Evolutionary conservation across 176 grass and related monocot genomes (phyloP).

Genomic region (Paspalum vaginatum): DNA sequence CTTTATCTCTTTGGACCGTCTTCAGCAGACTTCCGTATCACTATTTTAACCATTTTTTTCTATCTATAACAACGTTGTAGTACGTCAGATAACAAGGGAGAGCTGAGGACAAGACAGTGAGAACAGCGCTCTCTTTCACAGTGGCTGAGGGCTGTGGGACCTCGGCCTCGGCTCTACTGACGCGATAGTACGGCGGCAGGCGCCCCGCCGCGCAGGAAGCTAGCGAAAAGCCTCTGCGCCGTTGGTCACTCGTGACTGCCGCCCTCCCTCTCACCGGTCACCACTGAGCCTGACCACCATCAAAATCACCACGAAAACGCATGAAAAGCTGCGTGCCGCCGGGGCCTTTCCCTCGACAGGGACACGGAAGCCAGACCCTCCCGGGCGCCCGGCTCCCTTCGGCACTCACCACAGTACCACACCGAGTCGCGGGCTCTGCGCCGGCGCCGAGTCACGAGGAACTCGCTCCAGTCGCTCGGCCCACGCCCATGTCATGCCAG

Average conservation of each 20-base stretch:
- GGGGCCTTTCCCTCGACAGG: neutral
- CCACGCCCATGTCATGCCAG: neutral
- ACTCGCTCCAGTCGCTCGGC: too few species aligned
- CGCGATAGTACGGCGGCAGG: neutral
- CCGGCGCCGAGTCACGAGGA: constrained; percentile 25
- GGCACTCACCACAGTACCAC: too few species aligned
- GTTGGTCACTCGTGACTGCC: neutral
- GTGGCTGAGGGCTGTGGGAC: neutral
- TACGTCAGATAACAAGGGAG: too few species aligned
- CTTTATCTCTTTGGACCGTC: too few species aligned
- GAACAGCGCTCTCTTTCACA: neutral
- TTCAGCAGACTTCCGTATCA: too few species aligned
- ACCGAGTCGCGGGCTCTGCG: neutral
- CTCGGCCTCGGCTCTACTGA: neutral
- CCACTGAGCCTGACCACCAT: constrained; percentile 10
- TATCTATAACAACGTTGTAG: too few species aligned
- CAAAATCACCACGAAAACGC: constrained; percentile 24
- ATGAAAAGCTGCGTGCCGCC: constrained; percentile 25
- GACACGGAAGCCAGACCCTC: neutral
- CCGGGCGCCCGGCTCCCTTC: neutral
- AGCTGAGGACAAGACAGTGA: neutral
- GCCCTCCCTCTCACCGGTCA: neutral
- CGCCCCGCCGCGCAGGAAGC: neutral
- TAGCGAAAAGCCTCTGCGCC: neutral
- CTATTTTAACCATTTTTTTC: too few species aligned